These are phyloP conservation scores for Protomyces macrosporus DNA, from an alignment of 1,139 yeast genomes.

Conservation along the genomic window DNA sequence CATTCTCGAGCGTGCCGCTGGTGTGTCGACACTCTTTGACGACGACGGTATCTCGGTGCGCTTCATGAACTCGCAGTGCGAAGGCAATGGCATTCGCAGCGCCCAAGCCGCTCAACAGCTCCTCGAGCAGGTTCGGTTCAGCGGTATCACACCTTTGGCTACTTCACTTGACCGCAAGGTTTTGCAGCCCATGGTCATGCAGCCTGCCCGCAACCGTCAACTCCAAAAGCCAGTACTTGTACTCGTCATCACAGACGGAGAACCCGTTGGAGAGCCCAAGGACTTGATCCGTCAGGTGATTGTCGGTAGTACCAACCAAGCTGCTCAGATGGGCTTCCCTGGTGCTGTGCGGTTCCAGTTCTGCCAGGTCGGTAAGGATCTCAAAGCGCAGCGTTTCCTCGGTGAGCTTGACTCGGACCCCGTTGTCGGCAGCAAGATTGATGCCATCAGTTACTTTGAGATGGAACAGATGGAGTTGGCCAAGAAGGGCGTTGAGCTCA, in stretches of 20 bases:
- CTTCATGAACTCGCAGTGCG: slow-evolving; percentile 37
- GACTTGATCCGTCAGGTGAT: slow-evolving; percentile 36
- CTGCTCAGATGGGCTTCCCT: slow-evolving; percentile 35
- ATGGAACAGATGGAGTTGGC: slow-evolving; percentile 40
- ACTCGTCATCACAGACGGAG: slow-evolving; percentile 39
- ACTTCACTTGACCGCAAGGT: slow-evolving; percentile 36
- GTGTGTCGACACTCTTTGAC: slow-evolving; percentile 36
- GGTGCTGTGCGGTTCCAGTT: slow-evolving; percentile 40
- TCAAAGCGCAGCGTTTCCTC: slow-evolving; percentile 38
- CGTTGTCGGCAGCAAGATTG: slow-evolving; percentile 38
- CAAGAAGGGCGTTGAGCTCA: slow-evolving; percentile 36
- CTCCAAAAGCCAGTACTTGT: slow-evolving; percentile 38
- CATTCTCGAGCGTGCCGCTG: slow-evolving; percentile 37
- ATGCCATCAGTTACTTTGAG: slow-evolving; percentile 39
- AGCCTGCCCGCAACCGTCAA: slow-evolving; percentile 35
- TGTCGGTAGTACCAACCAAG: slow-evolving; percentile 35
- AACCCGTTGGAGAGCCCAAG: slow-evolving; percentile 39
- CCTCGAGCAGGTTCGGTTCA: slow-evolving; percentile 35
- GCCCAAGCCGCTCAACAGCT: slow-evolving; percentile 36
- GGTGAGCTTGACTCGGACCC: slow-evolving; percentile 37
- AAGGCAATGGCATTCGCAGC: slow-evolving; percentile 36
- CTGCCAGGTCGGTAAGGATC: slow-evolving; percentile 40
- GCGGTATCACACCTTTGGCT: slow-evolving; percentile 40
- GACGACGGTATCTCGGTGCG: slow-evolving; percentile 39
- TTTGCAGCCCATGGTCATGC: slow-evolving; percentile 37